phyloP scores from a whole-genome alignment of 2,329 filamentous ascomycete species.

The Xylariaceae sp. region DNA sequence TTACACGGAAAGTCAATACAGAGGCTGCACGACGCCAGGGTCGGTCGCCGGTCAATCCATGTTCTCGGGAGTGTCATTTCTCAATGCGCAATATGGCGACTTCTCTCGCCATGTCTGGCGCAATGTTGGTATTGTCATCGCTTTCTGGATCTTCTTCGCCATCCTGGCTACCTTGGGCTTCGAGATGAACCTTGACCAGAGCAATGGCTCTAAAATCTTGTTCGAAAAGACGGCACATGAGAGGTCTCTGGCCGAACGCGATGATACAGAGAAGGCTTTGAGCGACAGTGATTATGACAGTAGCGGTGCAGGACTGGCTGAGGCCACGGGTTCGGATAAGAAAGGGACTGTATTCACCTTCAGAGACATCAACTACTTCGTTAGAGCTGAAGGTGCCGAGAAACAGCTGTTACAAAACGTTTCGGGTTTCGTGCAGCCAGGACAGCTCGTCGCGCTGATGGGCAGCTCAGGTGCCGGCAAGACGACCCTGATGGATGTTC shows the following conservation, averaged over 20 bases:
- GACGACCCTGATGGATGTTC: conserved; percentile 24
- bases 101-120: conserved; percentile 59
- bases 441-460: conserved; percentile 78
- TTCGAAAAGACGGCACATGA: conserved; percentile 4
- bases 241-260: conserved; percentile 15
- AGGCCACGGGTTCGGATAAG: conserved; percentile 50
- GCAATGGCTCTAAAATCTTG: conserved; percentile 42
- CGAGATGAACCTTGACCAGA: conserved; percentile 56
- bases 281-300: not conserved
- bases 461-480: conserved; percentile 45
- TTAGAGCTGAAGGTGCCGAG: conserved; percentile 58
- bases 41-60: conserved; percentile 48
- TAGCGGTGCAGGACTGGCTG: not conserved
- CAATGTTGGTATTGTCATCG: conserved; percentile 51
- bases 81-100: conserved; percentile 54
- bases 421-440: conserved; percentile 81
- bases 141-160: conserved; percentile 48
- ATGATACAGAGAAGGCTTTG: conserved; percentile 32
- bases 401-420: conserved; percentile 71
- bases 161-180: conserved; percentile 37
- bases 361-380: conserved; percentile 48
- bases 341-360: conserved; percentile 60
- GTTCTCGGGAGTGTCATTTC: conserved; percentile 56
- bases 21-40: conserved; percentile 59
- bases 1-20: conserved; percentile 45